Percentiles rank a stretch among this genome's conserved stretches.
Conservation (phyloP, 108 stramenopile species). For the Skeletonema menzelii region DNA sequence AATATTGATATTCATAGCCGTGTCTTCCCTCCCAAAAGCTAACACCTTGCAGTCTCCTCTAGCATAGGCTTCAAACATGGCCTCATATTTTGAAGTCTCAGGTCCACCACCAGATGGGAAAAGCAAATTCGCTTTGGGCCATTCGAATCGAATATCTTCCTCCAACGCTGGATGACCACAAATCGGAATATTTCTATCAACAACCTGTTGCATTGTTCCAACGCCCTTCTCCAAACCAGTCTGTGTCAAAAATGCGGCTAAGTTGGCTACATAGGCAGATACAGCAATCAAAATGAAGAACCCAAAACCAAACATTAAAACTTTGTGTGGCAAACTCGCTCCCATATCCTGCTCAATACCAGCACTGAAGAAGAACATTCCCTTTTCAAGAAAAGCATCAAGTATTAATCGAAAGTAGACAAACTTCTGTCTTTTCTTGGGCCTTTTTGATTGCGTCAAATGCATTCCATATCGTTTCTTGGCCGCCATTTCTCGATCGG, state of each 20-base stretch:
- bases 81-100: no score
- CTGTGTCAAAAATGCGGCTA: conserved; percentile 21
- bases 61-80: conserved; percentile 22
- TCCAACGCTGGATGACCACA: conserved; percentile 24
- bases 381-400: neutral
- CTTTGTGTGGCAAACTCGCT: conserved; percentile 5
- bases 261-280: conserved; percentile 24
- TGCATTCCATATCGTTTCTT: neutral
- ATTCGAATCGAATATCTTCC: conserved; percentile 8
- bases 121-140: conserved; percentile 16
- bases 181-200: conserved; percentile 4
- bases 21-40: conserved; percentile 22
- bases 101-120: conserved; percentile 2
- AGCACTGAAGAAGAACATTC: conserved; percentile 26
- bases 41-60: conserved; percentile 16
- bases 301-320: conserved; percentile 26
- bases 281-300: conserved; percentile 30
- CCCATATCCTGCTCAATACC: conserved; percentile 20
- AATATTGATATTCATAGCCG: neutral
- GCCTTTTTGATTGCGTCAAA: neutral
- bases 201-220: conserved; percentile 5
- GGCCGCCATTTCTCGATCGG: conserved; percentile 4
- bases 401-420: neutral
- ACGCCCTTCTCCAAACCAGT: neutral
- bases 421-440: neutral